phyloP scores from a whole-genome alignment of 768 basidiomycete genomes.

The Mycena galericulata region DNA sequence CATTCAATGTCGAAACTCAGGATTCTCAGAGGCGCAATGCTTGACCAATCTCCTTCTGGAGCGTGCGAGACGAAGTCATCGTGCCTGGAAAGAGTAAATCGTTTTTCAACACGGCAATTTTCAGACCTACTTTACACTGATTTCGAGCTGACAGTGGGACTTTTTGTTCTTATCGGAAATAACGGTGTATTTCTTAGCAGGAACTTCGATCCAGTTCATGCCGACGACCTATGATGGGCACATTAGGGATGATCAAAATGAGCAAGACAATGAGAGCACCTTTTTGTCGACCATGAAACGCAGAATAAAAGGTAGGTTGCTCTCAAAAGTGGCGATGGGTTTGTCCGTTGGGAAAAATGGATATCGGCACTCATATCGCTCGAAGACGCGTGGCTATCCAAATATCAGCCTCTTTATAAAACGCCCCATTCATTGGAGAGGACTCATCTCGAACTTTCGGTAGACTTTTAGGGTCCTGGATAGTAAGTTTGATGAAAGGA shows the following conservation, averaged over 20 bases:
- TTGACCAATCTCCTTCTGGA: slow-evolving; percentile 93
- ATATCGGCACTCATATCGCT: slow-evolving; percentile 79
- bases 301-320: slow-evolving; percentile 91
- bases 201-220: slow-evolving; percentile 99
- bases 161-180: slow-evolving; percentile 66
- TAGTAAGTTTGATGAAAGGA: slow-evolving; percentile 88
- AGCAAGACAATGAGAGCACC: slow-evolving; percentile 53
- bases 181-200: slow-evolving; percentile 82
- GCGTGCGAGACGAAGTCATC: slow-evolving; percentile 89
- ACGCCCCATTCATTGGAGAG: slow-evolving; percentile 8
- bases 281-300: slow-evolving; percentile 99
- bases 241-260: slow-evolving; percentile 1
- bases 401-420: slow-evolving; percentile 24
- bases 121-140: slow-evolving; percentile 73
- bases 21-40: slow-evolving; percentile 92
- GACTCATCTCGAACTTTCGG: slow-evolving; percentile 94
- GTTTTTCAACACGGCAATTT: slow-evolving; percentile 10
- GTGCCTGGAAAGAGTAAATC: slow-evolving; percentile 62
- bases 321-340: slow-evolving; percentile 84
- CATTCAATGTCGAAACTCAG: slow-evolving; percentile 99
- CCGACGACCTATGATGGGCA: slow-evolving; percentile 81
- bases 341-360: slow-evolving; percentile 64
- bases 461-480: slow-evolving; percentile 77
- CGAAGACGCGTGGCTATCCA: slow-evolving; percentile 68
- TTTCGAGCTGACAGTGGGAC: slow-evolving; percentile 91